Percentiles rank a stretch among this genome's conserved stretches.
Conservation (phyloP, 164 flowering plant genomes). For the Liquidambar formosana region DNA sequence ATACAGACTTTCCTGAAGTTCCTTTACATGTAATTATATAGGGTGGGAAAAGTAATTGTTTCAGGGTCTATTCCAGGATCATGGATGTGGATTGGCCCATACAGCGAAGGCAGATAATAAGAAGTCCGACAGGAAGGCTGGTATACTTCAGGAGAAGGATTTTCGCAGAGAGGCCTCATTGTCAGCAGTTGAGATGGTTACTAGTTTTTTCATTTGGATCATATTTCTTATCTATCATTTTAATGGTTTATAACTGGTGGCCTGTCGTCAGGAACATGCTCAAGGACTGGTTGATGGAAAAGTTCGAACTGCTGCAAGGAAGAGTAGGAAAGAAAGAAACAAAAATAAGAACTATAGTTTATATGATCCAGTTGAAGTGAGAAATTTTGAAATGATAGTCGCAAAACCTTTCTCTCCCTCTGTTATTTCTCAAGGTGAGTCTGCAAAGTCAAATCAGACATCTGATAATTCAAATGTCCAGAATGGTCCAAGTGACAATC, state of each 20-base stretch:
- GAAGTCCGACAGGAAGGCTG: slow-evolving; percentile 19
- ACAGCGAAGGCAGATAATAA: slow-evolving; percentile 18
- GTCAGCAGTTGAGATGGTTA: slow-evolving; percentile 38
- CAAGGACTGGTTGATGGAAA: slow-evolving; percentile 38
- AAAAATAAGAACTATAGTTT: slow-evolving; percentile 35
- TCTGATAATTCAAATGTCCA: slow-evolving; percentile 26
- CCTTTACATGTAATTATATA: background rate
- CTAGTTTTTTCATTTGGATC: slow-evolving; percentile 13
- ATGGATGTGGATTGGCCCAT: slow-evolving; percentile 24
- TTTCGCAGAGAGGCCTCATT: slow-evolving; percentile 12
- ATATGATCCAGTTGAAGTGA: slow-evolving; percentile 20
- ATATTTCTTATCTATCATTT: slow-evolving; percentile 7
- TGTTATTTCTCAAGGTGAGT: slow-evolving; percentile 26
- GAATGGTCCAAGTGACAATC: slow-evolving; percentile 9
- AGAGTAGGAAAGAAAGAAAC: slow-evolving; percentile 45
- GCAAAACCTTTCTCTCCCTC: slow-evolving; percentile 27
- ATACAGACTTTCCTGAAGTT: background rate
- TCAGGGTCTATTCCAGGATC: slow-evolving; percentile 41
- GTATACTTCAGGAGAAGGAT: slow-evolving; percentile 23
- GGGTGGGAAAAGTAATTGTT: slow-evolving; percentile 7
- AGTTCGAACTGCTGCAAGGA: slow-evolving; percentile 42
- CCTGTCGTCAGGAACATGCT: slow-evolving; percentile 48
- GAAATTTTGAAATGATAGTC: slow-evolving; percentile 20
- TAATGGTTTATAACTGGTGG: slow-evolving; percentile 30
- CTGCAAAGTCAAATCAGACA: slow-evolving; percentile 10